Evolutionary conservation across 192 early-diverging fungal genomes (phyloP).

Genomic region (Backusella liffmaniae): DNA sequence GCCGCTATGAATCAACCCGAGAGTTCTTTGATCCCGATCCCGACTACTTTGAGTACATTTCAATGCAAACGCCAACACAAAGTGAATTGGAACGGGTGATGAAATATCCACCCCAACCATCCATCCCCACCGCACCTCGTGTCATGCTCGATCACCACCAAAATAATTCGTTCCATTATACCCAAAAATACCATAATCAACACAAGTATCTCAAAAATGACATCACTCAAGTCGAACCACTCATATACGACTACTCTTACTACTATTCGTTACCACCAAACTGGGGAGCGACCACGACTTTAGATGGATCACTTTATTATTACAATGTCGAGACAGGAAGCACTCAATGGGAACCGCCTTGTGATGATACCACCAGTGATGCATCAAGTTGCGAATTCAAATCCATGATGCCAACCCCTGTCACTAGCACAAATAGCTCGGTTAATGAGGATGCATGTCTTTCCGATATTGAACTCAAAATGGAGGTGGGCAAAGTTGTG

Average conservation of each 20-base stretch:
- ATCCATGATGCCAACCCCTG: not conserved
- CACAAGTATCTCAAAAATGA: not conserved
- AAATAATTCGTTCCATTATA: not conserved
- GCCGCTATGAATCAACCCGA: slow-evolving; percentile 19
- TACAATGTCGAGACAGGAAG: slow-evolving; percentile 48
- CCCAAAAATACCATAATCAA: not conserved
- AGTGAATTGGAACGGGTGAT: slow-evolving; percentile 15
- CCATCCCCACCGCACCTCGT: slow-evolving; percentile 28
- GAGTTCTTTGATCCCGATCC: slow-evolving; percentile 32
- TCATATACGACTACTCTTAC: not conserved
- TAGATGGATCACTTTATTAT: slow-evolving; percentile 49
- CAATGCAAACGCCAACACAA: not conserved
- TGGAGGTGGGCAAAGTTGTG: slow-evolving; percentile 25
- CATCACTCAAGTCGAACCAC: not conserved
- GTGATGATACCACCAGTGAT: not conserved
- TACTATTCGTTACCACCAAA: slow-evolving; percentile 41
- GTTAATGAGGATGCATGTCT: not conserved
- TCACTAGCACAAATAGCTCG: not conserved
- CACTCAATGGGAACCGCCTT: slow-evolving; percentile 52
- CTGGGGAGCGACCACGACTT: slow-evolving; percentile 43
- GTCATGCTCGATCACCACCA: slow-evolving; percentile 15
- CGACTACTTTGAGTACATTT: slow-evolving; percentile 33
- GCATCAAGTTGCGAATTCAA: not conserved
- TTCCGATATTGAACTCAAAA: slow-evolving; percentile 28
- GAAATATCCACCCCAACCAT: slow-evolving; percentile 8